Evolutionary conservation across 2,329 filamentous ascomycete species (phyloP), one percentile per base, ranked within the genome.

Genomic region (Colletotrichum theobromicola): DNA sequence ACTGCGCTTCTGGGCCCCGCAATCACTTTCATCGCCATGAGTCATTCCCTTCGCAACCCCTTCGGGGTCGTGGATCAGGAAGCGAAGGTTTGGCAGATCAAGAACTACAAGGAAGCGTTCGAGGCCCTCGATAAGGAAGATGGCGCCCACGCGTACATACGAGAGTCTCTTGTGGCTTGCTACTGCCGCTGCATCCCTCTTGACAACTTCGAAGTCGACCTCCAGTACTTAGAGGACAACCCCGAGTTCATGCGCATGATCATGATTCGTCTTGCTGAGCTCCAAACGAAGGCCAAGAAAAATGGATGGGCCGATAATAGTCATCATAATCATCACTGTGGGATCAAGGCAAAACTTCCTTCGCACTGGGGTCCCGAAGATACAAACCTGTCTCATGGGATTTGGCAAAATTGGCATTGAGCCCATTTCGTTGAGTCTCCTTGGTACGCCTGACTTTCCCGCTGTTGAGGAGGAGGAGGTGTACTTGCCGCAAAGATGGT

Each of bases 221-320:
- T 46, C 1, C n/a, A n/a, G 5, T 7, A 1, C 3, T 46, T 46
- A 5, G 10, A 12, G 42, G 5, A 46, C 21, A 0, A 18, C 13
- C 42, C 18, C 6, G 42, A 46, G 0, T 46, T 46, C 42, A 5
- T 12, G 9, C 42, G 42, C 18, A n/a, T n/a, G 42, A 18, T 46
- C 42, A 46, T 5, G 1, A 46, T 46, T 3, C 4, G 18, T 46
- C 21, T 46, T 21, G 18, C 42, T 46, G 4, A 1, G 1, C 42
- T 46, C 42, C 35, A 18, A 7, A 2, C 35, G 35, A 34, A 10
- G 30, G 9, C 30, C 30, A 9, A n/a, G n/a, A n/a, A n/a, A n/a
- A n/a, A n/a, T n/a, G n/a, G n/a, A n/a, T n/a, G n/a, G n/a, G n/a
- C n/a, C n/a, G n/a, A n/a, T n/a, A n/a, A n/a, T n/a, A n/a, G n/a